phyloP scores from a whole-genome alignment of 345 rosid species.

The Arabis alpina region DNA sequence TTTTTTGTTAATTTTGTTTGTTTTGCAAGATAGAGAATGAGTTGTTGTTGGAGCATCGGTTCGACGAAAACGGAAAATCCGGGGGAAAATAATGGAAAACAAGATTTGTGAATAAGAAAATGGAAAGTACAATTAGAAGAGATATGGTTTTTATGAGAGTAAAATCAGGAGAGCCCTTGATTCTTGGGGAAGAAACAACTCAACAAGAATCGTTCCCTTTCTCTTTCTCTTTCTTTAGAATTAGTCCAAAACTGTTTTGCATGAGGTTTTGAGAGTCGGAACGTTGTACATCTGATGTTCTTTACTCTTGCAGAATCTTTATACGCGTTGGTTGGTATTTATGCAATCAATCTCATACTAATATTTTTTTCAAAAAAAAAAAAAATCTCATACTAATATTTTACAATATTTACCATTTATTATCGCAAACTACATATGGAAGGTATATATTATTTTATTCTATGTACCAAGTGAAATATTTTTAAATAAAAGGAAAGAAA shows the following conservation, averaged over 20 bases:
- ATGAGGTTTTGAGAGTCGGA: neutral
- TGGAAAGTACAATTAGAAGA: slow-evolving; percentile 29
- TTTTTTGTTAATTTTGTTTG: neutral
- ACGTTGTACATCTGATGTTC: neutral
- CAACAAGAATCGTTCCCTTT: slow-evolving; percentile 23
- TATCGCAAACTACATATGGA: neutral
- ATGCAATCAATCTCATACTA: neutral
- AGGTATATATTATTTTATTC: neutral
- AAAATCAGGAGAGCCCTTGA: slow-evolving; percentile 38
- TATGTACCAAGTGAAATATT: neutral
- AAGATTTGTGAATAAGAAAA: slow-evolving; percentile 28
- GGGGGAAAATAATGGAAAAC: slow-evolving; percentile 27
- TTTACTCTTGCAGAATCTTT: slow-evolving; percentile 5
- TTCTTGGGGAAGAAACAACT: slow-evolving; percentile 37
- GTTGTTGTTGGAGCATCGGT: slow-evolving; percentile 17
- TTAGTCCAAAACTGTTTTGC: slow-evolving; percentile 26
- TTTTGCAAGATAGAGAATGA: slow-evolving; percentile 20
- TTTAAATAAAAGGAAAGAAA: no score
- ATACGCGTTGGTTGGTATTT: neutral
- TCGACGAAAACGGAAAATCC: slow-evolving; percentile 37
- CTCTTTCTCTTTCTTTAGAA: slow-evolving; percentile 28
- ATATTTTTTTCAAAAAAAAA: no score
- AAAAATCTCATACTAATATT: neutral
- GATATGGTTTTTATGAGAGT: slow-evolving; percentile 40
- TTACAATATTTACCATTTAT: neutral